A percentile compares a stretch with the other conserved stretches of the same genome.
Evolutionary conservation across 495 filamentous ascomycete genomes (phyloP).

Genomic region (Hypoxylon lienhwacheense): DNA sequence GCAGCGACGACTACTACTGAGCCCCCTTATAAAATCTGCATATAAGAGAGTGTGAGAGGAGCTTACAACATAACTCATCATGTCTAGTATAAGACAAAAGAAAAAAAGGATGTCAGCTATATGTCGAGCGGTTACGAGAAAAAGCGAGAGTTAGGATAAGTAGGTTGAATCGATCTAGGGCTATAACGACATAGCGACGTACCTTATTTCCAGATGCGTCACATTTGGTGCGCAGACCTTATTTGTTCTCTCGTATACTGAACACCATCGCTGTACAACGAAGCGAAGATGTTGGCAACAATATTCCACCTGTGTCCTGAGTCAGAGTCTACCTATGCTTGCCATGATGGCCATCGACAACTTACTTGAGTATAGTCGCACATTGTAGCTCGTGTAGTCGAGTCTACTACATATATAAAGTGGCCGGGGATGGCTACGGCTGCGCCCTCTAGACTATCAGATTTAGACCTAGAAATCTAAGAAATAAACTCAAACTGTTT

Average conservation of each 20-base stretch:
- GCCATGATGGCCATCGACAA: background rate
- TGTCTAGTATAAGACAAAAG: too few species aligned
- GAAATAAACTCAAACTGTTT: background rate
- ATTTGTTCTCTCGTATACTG: conserved; percentile 38
- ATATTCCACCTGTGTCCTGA: conserved; percentile 33
- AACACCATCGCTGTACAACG: conserved; percentile 40
- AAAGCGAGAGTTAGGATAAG: conserved; percentile 13
- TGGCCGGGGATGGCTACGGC: background rate
- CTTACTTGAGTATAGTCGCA: conserved; percentile 42
- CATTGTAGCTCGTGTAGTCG: conserved; percentile 20
- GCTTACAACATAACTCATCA: conserved; percentile 40
- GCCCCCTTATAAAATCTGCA: conserved; percentile 24
- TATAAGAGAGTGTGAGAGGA: conserved; percentile 1
- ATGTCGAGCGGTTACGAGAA: conserved; percentile 11
- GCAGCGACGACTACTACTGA: conserved; percentile 9
- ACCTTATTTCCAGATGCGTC: conserved; percentile 41
- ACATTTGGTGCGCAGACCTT: conserved; percentile 39
- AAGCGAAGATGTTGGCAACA: conserved; percentile 40
- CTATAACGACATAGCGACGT: conserved; percentile 15
- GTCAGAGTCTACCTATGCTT: background rate
- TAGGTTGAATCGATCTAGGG: conserved; percentile 13
- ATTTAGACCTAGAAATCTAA: conserved; percentile 21
- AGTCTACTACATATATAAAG: too few species aligned
- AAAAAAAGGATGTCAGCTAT: conserved; percentile 14
- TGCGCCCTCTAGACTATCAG: conserved; percentile 5